Evolutionary conservation across 306 rosid species (phyloP).

Genomic region (Fragaria vesca): DNA sequence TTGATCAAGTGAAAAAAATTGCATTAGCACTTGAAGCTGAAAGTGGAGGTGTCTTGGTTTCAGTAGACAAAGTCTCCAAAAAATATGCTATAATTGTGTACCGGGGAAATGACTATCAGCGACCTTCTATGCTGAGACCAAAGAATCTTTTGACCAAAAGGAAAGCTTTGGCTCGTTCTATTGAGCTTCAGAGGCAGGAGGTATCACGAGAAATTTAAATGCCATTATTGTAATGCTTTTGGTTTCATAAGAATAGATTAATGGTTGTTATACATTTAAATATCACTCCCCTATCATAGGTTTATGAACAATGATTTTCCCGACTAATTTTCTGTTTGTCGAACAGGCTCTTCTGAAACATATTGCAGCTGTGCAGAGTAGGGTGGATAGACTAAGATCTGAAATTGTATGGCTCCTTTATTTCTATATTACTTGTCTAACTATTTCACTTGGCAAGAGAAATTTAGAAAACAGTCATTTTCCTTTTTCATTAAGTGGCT

Average conservation of each 20-base stretch:
- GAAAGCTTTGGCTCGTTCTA: conserved; percentile 93
- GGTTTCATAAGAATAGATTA: conserved; percentile 14
- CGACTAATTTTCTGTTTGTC: conserved; percentile 26
- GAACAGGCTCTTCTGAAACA: conserved; percentile 77
- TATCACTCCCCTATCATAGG: neutral
- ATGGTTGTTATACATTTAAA: neutral
- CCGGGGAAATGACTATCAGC: conserved; percentile 78
- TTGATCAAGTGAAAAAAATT: conserved; percentile 76
- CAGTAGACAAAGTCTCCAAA: conserved; percentile 86
- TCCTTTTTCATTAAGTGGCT: conserved; percentile 5
- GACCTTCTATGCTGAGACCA: conserved; percentile 84
- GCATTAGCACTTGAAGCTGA: conserved; percentile 97
- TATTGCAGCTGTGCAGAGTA: conserved; percentile 58
- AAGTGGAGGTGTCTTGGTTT: conserved; percentile 90
- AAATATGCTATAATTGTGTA: conserved; percentile 72
- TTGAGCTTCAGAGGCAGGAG: conserved; percentile 93
- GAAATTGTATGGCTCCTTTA: conserved; percentile 62
- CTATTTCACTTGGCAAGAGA: neutral
- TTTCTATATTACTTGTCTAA: conserved; percentile 16
- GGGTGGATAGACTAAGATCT: conserved; percentile 56
- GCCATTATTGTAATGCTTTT: conserved; percentile 3
- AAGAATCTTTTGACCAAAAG: conserved; percentile 96
- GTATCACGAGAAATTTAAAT: conserved; percentile 36
- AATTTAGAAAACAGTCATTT: neutral
- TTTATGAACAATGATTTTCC: conserved; percentile 10